A percentile compares a stretch with the other conserved stretches of the same genome.
phyloP scores from a whole-genome alignment of 352 stramenopile species.

The Blastocystis sp. region DNA sequence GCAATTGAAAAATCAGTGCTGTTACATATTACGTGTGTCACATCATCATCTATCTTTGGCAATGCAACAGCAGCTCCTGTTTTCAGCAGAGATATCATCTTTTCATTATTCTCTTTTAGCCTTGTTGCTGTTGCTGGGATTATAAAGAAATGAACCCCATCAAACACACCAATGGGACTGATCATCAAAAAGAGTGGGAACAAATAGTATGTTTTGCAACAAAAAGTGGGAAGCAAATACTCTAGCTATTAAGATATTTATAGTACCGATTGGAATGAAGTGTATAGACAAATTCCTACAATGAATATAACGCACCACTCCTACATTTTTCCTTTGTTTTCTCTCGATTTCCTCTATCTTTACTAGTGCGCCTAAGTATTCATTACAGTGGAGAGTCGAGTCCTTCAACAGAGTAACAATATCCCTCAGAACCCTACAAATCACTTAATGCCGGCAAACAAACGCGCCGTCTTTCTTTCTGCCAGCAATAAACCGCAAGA shows the following conservation, averaged over 20 bases:
- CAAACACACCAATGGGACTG: conserved; percentile 17
- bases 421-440: conserved; percentile 2
- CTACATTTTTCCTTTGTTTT: conserved; percentile 9
- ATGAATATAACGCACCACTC: neutral
- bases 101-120: conserved; percentile 6
- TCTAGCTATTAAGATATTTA: neutral
- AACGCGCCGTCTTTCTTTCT: conserved; percentile 45
- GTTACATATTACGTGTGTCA: conserved; percentile 45
- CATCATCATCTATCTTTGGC: conserved; percentile 17
- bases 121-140: neutral
- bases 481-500: conserved; percentile 3
- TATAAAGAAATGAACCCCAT: conserved; percentile 24
- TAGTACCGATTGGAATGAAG: neutral
- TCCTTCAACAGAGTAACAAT: conserved; percentile 34
- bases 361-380: conserved; percentile 23
- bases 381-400: conserved; percentile 2
- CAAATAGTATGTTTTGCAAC: neutral
- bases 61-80: neutral
- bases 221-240: neutral
- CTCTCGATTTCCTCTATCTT: conserved; percentile 19
- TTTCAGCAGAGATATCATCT: conserved; percentile 9
- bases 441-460: neutral
- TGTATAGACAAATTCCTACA: conserved; percentile 22
- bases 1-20: neutral
- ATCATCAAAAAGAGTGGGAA: neutral